Percentiles rank a stretch among this genome's conserved stretches.
These are phyloP conservation scores for Pyrenophora graminea DNA, from an alignment of 2,329 filamentous ascomycete species.

Conservation along the genomic window DNA sequence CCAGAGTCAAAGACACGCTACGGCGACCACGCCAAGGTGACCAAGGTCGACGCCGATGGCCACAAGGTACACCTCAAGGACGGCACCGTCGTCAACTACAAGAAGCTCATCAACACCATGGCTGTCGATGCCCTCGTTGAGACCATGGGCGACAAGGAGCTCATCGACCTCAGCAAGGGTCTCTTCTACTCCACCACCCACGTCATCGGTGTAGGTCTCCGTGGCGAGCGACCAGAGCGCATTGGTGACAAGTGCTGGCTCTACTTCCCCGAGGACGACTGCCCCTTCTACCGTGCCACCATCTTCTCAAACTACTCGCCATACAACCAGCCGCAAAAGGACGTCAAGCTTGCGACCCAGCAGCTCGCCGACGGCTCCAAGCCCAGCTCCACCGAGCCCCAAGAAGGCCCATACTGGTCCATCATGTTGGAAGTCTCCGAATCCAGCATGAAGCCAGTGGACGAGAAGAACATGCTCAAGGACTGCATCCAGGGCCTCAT, in stretches of 20 bases:
- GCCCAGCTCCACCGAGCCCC: constrained; percentile 69
- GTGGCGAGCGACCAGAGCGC: constrained; percentile 86
- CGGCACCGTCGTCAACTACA: constrained; percentile 86
- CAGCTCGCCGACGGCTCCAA: constrained; percentile 86
- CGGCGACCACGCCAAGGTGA: constrained; percentile 81
- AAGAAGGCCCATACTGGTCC: constrained; percentile 97
- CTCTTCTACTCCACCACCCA: constrained; percentile 97
- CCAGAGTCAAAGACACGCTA: constrained; percentile 91
- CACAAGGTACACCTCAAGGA: constrained; percentile 83
- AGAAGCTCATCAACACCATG: constrained; percentile 96
- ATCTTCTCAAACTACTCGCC: constrained; percentile 99
- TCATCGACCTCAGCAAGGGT: constrained; percentile 81
- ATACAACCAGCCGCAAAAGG: constrained; percentile 88
- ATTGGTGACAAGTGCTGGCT: constrained; percentile 99
- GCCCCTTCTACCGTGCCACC: constrained; percentile 98
- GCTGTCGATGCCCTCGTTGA: constrained; percentile 86
- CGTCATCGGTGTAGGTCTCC: constrained; percentile 93
- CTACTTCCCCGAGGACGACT: constrained; percentile 99
- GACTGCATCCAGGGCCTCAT: constrained; percentile 95
- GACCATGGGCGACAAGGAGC: constrained; percentile 83
- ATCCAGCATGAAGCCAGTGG: constrained; percentile 91
- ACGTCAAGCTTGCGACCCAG: constrained; percentile 82
- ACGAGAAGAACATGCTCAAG: constrained; percentile 79
- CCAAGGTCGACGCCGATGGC: constrained; percentile 81
- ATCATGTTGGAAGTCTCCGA: constrained; percentile 99